Evolutionary conservation across 768 basidiomycete species (phyloP).

Genomic region (Kwoniella europaea): DNA sequence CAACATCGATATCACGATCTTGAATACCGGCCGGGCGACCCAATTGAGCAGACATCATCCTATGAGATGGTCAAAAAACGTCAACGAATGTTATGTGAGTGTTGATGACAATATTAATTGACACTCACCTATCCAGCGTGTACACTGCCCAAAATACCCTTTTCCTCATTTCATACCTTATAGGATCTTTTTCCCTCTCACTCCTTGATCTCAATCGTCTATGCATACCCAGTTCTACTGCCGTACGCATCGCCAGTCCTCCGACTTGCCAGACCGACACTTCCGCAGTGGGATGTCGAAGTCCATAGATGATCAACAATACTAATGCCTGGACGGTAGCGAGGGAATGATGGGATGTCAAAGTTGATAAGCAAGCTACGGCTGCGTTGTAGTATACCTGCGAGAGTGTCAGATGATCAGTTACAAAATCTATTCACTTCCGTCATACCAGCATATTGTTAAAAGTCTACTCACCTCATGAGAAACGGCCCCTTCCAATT

Average conservation of each 20-base stretch:
- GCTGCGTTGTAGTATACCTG: conserved; percentile 52
- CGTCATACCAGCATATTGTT: not conserved
- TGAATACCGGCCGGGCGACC: conserved; percentile 42
- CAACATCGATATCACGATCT: conserved; percentile 49
- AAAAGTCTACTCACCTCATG: conserved; percentile 32
- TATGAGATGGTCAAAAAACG: not conserved
- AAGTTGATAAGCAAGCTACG: conserved; percentile 47
- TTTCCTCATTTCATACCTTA: conserved; percentile 36
- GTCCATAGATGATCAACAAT: conserved; percentile 38
- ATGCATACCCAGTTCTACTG: conserved; percentile 45
- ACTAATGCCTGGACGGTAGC: conserved; percentile 46
- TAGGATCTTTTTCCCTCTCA: conserved; percentile 24
- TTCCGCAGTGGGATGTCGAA: conserved; percentile 27
- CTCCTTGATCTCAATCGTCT: conserved; percentile 23
- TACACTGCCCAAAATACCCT: conserved; percentile 51
- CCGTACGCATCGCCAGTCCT: conserved; percentile 45
- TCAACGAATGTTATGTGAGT: not conserved
- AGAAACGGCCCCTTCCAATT: conserved; percentile 36
- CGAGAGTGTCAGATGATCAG: too few species aligned
- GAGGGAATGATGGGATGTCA: conserved; percentile 49
- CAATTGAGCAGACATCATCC: conserved; percentile 43
- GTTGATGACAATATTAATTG: not conserved
- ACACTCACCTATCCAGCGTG: conserved; percentile 38
- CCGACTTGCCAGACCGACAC: conserved; percentile 44
- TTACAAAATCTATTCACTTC: too few species aligned